Base-by-base conservation (phyloP, 306 rosid species). In the Canavalia ensiformis region DNA sequence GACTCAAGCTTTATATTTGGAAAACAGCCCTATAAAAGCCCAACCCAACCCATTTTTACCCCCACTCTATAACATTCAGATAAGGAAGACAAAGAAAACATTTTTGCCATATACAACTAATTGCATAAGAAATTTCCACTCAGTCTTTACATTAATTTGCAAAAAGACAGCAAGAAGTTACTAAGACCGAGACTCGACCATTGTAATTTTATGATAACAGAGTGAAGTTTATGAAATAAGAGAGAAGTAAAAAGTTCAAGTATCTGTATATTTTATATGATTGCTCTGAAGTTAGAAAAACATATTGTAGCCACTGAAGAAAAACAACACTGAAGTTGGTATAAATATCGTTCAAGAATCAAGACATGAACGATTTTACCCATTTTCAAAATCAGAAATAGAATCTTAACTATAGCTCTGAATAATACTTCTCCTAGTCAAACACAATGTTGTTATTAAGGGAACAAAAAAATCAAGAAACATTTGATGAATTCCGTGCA, bases 21-120 rank as follows among this genome's bases (percentile, higher is more conserved):
- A 7, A 44, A 44, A 44, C 8, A 4, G 8, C 4, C 13, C 11
- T 39, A 39, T 8, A 65, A 60, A 18, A 1, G 30, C 6, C 31
- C 7, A 39, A 4, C 51, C 6, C 1, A 66, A 42, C 52, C 52
- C 8, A 42, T 4, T 66, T 66, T 31, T 49, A 25, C 7, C n/a
- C 50, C 52, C 4, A 4, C 52, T 1, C 18, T n/a, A 45, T 49
- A 60, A 72, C 62, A 73, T 35, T 52, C 74, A 81, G 57, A 74
- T 35, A n/a, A n/a, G 79, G 55, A 58, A 77, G 47, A 86, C 63
- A 83, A 60, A 75, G 7, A 25, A 59, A 45, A 6, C 39, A n/a
- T 35, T 9, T 58, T 65, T 49, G 25, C 75, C 80, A 56, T 69
- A 57, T 18, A 62, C 7, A 49, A 71, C 47, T 80, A 49, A 71